Evolutionary conservation across 192 early-diverging fungal species (phyloP).

Genomic region (Gaertneriomyces sp.): DNA sequence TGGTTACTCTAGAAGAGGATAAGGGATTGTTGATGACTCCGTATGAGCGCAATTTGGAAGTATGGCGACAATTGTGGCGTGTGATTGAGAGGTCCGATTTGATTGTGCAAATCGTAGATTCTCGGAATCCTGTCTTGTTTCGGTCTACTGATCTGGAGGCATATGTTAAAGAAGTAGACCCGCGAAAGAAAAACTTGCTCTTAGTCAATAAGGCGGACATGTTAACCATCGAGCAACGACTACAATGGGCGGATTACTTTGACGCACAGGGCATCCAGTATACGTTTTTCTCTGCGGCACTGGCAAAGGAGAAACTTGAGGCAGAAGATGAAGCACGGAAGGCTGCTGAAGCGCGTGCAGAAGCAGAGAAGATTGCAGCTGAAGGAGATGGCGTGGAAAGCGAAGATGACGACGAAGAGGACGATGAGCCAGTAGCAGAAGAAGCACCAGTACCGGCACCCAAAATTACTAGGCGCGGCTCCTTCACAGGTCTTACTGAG

Average conservation of each 20-base stretch:
- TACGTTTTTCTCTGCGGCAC: slow-evolving; percentile 90
- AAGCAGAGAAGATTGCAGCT: slow-evolving; percentile 6
- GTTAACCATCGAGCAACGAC: slow-evolving; percentile 77
- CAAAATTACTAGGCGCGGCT: not conserved
- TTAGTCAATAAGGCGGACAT: slow-evolving; percentile 99
- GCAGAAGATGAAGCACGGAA: slow-evolving; percentile 49
- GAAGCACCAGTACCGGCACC: slow-evolving; percentile 6
- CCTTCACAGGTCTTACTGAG: slow-evolving; percentile 35
- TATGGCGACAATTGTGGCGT: slow-evolving; percentile 99
- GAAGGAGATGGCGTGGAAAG: slow-evolving; percentile 6
- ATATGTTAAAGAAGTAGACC: slow-evolving; percentile 89
- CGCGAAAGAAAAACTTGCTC: slow-evolving; percentile 80
- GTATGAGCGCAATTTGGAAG: slow-evolving; percentile 97
- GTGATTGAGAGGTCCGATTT: slow-evolving; percentile 95
- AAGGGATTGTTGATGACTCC: slow-evolving; percentile 93
- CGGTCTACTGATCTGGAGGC: slow-evolving; percentile 79
- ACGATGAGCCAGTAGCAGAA: slow-evolving; percentile 28
- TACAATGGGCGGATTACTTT: slow-evolving; percentile 88
- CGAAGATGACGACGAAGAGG: slow-evolving; percentile 30
- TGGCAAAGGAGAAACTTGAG: slow-evolving; percentile 75
- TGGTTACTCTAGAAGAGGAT: slow-evolving; percentile 77
- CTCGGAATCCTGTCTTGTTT: slow-evolving; percentile 92
- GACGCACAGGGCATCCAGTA: slow-evolving; percentile 75
- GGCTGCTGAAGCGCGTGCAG: slow-evolving; percentile 20
- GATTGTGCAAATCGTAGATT: slow-evolving; percentile 98